Conservation (phyloP, 768 basidiomycete genomes). For the Hericium coralloides region DNA sequence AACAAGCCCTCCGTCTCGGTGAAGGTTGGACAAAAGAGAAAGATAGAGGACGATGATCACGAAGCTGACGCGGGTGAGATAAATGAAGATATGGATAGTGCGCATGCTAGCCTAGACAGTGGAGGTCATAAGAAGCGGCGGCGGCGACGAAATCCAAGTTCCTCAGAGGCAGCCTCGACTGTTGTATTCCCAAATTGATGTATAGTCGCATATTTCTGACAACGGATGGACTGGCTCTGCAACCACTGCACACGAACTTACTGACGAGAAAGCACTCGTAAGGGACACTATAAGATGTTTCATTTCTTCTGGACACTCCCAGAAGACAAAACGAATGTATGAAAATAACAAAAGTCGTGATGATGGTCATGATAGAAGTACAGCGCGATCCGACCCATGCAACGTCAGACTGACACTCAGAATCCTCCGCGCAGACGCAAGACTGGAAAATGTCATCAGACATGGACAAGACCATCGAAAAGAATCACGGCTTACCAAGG, state of each 20-base stretch:
- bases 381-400: too few relatives aligned
- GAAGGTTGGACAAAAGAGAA: conserved; percentile 21
- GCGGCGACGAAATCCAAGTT: background rate
- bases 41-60: conserved; percentile 17
- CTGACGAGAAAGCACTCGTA: too few relatives aligned
- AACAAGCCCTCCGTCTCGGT: background rate
- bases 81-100: conserved; percentile 1
- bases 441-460: conserved; percentile 24
- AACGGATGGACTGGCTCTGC: too few relatives aligned
- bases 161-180: background rate
- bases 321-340: too few relatives aligned
- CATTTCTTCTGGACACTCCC: too few relatives aligned
- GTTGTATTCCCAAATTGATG: too few relatives aligned
- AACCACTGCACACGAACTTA: too few relatives aligned
- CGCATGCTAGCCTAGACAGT: conserved; percentile 17
- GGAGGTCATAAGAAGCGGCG: conserved; percentile 16
- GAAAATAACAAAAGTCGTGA: too few relatives aligned
- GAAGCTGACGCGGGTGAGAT: conserved; percentile 5
- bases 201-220: too few relatives aligned
- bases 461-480: background rate
- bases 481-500: conserved; percentile 22
- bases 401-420: conserved; percentile 19
- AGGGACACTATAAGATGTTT: too few relatives aligned
- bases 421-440: conserved; percentile 66
- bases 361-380: too few relatives aligned